Evolutionary conservation across 1,284 basidiomycete genomes (phyloP), one percentile per base, ranked within the genome.

Genomic region (Dichomitus squalens): DNA sequence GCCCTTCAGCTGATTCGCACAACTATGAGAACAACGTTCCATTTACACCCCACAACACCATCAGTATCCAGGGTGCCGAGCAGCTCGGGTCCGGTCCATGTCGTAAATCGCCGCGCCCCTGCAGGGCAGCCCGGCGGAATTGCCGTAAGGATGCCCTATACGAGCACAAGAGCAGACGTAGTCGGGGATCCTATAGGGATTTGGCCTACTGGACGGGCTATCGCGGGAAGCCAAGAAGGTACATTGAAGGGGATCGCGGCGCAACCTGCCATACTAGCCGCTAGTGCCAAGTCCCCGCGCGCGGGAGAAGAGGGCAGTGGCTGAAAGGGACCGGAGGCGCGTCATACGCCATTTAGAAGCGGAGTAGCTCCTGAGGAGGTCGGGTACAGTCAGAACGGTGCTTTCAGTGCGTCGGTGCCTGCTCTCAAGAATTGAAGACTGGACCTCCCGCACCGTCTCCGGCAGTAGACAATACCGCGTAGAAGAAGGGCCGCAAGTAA

Each of bases 391-490:
- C n/a, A n/a, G n/a, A n/a, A n/a, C n/a, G n/a, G n/a, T n/a, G n/a
- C n/a, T n/a, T n/a, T n/a, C n/a, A n/a, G n/a, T n/a, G n/a, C n/a
- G n/a, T n/a, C n/a, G n/a, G 21, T 25, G 12, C 16, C 41, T 44
- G 25, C 25, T 29, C 6, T 16, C 7, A 23, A n/a, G 16, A n/a
- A n/a, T n/a, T n/a, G n/a, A n/a, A n/a, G n/a, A n/a, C n/a, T n/a
- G n/a, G n/a, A n/a, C n/a, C n/a, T n/a, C n/a, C n/a, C n/a, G n/a
- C n/a, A n/a, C n/a, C 41, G 41, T 44, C n/a, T 44, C 16, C 25
- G 16, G 23, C 29, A n/a, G n/a, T n/a, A n/a, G 36, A 46, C 18
- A 38, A 52, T 62, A 57, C 48, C 60, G 60, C 60, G 60, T 39
- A 14, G 43, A 58, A 23, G 35, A 25, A 58, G 60, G 61, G 20